Percentiles rank a stretch among this genome's conserved stretches.
Conservation (phyloP, 1,284 basidiomycete genomes). For the Trametes hirsuta region DNA sequence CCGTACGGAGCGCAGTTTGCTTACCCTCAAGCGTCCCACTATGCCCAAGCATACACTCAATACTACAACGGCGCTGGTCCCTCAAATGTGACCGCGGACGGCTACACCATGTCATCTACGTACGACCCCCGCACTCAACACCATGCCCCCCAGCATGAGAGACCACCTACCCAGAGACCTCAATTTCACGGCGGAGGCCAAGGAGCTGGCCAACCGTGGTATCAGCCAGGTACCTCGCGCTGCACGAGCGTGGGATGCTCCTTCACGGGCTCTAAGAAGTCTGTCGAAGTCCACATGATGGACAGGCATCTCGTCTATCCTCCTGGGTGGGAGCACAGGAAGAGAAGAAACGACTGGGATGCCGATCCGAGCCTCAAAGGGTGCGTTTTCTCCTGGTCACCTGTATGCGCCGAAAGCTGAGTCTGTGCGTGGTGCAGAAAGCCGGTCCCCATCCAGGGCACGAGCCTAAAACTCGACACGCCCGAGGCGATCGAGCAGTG, state of each 20-base stretch:
- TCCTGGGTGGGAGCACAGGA: constrained; percentile 70
- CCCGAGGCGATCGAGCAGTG: constrained; percentile 83
- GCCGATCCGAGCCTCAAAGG: constrained; percentile 76
- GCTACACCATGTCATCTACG: constrained; percentile 58
- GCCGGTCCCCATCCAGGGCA: constrained; percentile 79
- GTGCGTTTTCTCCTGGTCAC: constrained; percentile 39
- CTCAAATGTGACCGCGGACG: constrained; percentile 48
- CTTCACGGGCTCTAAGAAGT: constrained; percentile 76
- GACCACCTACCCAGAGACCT: not conserved
- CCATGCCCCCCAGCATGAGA: not conserved
- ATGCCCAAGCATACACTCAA: constrained; percentile 61
- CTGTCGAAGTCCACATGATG: constrained; percentile 86
- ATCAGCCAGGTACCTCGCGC: constrained; percentile 59
- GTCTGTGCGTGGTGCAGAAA: constrained; percentile 48
- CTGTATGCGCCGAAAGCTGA: too few relatives aligned
- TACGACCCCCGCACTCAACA: constrained; percentile 39
- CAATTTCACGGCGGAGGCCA: constrained; percentile 18
- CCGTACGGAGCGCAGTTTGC: constrained; percentile 38
- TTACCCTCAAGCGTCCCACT: constrained; percentile 48
- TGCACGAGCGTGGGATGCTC: constrained; percentile 73
- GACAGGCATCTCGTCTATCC: constrained; percentile 88
- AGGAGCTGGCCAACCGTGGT: constrained; percentile 46
- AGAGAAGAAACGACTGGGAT: constrained; percentile 68
- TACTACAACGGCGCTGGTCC: constrained; percentile 21
- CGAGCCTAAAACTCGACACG: constrained; percentile 74